Percentiles rank a stretch among this genome's conserved stretches.
Conservation (phyloP, 2,329 filamentous ascomycete genomes). For the Fonsecaea pedrosoi region DNA sequence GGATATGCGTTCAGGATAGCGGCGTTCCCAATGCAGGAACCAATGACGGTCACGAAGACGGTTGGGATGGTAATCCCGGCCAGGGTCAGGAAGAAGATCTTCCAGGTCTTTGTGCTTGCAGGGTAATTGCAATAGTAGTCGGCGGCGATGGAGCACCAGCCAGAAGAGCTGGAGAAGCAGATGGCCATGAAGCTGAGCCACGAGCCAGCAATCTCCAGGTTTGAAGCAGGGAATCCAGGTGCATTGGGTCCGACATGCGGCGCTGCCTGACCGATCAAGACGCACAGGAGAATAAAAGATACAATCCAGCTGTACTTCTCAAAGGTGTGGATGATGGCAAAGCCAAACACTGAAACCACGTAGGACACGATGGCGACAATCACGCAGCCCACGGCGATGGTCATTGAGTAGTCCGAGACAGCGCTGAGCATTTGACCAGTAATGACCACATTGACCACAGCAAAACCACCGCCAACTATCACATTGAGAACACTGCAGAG, state of each 20-base stretch:
- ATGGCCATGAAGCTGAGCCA: conserved; percentile 40
- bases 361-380: conserved; percentile 44
- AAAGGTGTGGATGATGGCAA: conserved; percentile 43
- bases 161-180: conserved; percentile 36
- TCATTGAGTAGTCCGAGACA: conserved; percentile 45
- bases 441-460: conserved; percentile 45
- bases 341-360: conserved; percentile 42
- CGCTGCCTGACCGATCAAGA: conserved; percentile 57
- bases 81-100: conserved; percentile 37
- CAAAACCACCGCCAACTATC: conserved; percentile 43
- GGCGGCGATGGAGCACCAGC: conserved; percentile 39
- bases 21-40: conserved; percentile 51
- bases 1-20: conserved; percentile 45
- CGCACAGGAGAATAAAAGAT: conserved; percentile 48
- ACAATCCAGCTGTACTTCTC: conserved; percentile 45
- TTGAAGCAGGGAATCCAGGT: conserved; percentile 43
- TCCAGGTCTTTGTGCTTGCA: conserved; percentile 33
- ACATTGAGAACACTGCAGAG: conserved; percentile 44
- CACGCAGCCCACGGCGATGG: conserved; percentile 43
- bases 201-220: conserved; percentile 45
- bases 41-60: conserved; percentile 53
- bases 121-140: conserved; percentile 42
- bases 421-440: conserved; percentile 46
- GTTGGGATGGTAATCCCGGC: conserved; percentile 35
- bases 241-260: conserved; percentile 51